Base-by-base conservation (phyloP, 2,329 filamentous ascomycete species). In the Aspergillus novoparasiticus region DNA sequence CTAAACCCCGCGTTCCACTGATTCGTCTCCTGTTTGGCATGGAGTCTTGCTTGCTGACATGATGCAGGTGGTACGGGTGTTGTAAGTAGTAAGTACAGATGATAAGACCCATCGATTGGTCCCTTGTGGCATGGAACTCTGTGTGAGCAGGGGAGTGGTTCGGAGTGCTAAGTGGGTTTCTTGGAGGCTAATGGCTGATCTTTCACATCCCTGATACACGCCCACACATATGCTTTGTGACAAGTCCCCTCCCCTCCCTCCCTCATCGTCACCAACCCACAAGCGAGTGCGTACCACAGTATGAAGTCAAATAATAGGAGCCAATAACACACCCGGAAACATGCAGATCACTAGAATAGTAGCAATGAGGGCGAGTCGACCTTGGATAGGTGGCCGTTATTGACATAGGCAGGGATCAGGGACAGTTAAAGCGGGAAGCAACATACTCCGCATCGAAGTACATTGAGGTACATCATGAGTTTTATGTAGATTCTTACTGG, bases 1-100 rank as follows among this genome's bases (percentile, higher is more conserved):
- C 58, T 59, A 59, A 50, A 23, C 57, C 57, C 57, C 57, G 57
- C 57, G 46, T 58, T 58, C 57, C 57, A 58, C 43, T 19, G 19
- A 32, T 36, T 21, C 6, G 23, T 50, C 28, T 26, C 46, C 43
- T 23, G n/a, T 48, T 28, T 50, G 28, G 14, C 26, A 36, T 26
- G 51, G 21, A 26, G 32, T 55, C n/a, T 55, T 39, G 34, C 34
- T 36, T 23, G 34, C n/a, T 26, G 32, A 39, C 32, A 55, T 36
- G 51, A 16, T 39, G 16, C 11, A 55, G 32, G 11, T n/a, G 23
- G 23, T 36, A 54, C 10, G 11, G 30, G 26, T 30, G 46, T 16
- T 30, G 21, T 34, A 30, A 21, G 16, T 32, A 32, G 21, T 34
- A 30, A 12, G 16, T 32, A 32, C 30, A 10, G 28, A 16, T 51